phyloP scores from a whole-genome alignment of 73 alveolate species.

The Symbiodinium natans region DNA sequence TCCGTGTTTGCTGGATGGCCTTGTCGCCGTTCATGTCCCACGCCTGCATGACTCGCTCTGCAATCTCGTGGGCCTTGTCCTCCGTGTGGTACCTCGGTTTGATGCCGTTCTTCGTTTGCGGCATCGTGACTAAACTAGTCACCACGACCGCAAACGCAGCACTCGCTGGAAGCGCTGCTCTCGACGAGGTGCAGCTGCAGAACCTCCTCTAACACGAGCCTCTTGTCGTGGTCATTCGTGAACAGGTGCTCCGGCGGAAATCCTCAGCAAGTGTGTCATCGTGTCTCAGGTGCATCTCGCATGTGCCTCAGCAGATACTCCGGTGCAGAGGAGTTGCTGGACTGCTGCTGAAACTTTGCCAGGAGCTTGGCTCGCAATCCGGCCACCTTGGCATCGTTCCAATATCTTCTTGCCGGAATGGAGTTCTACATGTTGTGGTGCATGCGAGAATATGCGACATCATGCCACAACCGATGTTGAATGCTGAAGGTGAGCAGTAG shows the following conservation, averaged over 20 bases:
- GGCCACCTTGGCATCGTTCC: not conserved
- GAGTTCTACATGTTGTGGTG: too few species aligned
- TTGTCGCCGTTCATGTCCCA: slow-evolving; percentile 91
- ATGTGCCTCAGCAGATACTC: not conserved
- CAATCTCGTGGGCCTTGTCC: slow-evolving; percentile 66
- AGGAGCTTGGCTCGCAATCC: slow-evolving; percentile 46
- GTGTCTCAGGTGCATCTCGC: not conserved
- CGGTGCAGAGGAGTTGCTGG: not conserved
- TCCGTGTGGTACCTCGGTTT: slow-evolving; percentile 41
- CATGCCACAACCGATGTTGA: too few species aligned
- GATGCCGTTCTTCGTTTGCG: not conserved
- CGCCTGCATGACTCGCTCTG: slow-evolving; percentile 49
- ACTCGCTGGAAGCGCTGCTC: too few species aligned
- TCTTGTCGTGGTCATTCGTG: slow-evolving; percentile 37
- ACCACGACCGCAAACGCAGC: not conserved
- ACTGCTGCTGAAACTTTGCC: slow-evolving; percentile 61
- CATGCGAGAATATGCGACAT: too few species aligned
- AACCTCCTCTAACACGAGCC: not conserved
- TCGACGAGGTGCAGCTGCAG: slow-evolving; percentile 5
- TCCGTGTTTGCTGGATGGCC: not conserved
- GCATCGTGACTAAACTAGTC: not conserved
- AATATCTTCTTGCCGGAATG: not conserved
- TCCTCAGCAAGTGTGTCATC: not conserved
- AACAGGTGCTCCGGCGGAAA: slow-evolving; percentile 64
- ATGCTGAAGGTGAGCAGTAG: too few species aligned